Conservation (phyloP, 371 early-diverging fungal genomes). For the Haplosporangium sp. region DNA sequence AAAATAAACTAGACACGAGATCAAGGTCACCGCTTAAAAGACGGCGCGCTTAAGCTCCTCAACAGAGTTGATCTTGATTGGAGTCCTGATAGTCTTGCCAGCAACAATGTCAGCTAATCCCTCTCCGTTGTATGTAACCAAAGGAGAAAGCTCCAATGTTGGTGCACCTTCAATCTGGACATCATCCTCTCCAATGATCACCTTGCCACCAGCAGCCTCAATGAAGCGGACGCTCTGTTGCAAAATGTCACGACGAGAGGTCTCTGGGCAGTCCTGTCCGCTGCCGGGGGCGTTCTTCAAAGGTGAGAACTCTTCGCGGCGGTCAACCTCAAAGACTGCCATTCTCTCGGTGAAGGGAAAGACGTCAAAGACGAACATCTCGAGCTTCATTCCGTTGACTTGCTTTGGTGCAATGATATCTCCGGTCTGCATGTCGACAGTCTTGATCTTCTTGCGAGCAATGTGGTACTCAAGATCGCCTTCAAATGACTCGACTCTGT, state of each 20-base stretch:
- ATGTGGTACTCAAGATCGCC: slow-evolving; percentile 71
- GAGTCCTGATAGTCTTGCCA: slow-evolving; percentile 47
- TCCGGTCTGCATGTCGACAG: slow-evolving; percentile 68
- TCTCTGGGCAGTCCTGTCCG: slow-evolving; percentile 73
- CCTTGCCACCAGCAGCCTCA: slow-evolving; percentile 79
- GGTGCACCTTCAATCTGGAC: slow-evolving; percentile 53
- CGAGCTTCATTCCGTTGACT: slow-evolving; percentile 79
- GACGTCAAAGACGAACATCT: slow-evolving; percentile 86
- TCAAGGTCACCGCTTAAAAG: slow-evolving; percentile 18
- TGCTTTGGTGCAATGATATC: slow-evolving; percentile 58
- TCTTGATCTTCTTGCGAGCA: slow-evolving; percentile 78
- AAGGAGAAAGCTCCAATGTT: slow-evolving; percentile 87
- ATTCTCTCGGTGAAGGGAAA: slow-evolving; percentile 72
- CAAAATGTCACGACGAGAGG: slow-evolving; percentile 70
- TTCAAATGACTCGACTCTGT: slow-evolving; percentile 45
- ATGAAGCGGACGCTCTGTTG: slow-evolving; percentile 44
- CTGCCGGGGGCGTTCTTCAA: slow-evolving; percentile 75
- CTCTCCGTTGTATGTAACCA: slow-evolving; percentile 95
- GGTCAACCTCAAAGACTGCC: slow-evolving; percentile 73
- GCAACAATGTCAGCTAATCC: slow-evolving; percentile 70
- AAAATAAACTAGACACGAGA: not conserved
- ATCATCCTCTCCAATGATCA: slow-evolving; percentile 22
- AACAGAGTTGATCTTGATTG: slow-evolving; percentile 27
- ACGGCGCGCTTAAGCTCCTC: slow-evolving; percentile 41
- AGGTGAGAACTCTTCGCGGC: slow-evolving; percentile 81